Percentiles rank a stretch among this genome's conserved stretches.
Conservation (phyloP, 495 filamentous ascomycete species). For the Pseudomonodictys pantanalensis region DNA sequence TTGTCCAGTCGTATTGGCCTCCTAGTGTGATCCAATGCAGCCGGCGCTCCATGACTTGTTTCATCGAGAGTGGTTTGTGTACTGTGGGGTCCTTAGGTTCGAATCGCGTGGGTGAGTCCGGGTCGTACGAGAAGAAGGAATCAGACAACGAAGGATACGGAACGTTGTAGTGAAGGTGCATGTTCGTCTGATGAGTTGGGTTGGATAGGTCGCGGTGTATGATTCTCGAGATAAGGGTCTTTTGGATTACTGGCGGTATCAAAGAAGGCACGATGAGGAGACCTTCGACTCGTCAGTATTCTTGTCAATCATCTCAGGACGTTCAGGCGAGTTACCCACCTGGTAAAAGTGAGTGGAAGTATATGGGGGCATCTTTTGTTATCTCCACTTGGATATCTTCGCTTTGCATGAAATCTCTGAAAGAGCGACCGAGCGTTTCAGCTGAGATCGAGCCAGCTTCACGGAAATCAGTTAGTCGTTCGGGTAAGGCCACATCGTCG, state of each 20-base stretch:
- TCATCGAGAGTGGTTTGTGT: slow-evolving; percentile 67
- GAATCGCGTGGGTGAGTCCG: not conserved
- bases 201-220: slow-evolving; percentile 78
- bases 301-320: no score
- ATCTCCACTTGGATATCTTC: no score
- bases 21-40: slow-evolving; percentile 92
- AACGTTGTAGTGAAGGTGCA: slow-evolving; percentile 78
- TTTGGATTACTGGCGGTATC: slow-evolving; percentile 66
- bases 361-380: no score
- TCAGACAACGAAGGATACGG: slow-evolving; percentile 54
- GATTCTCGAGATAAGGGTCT: slow-evolving; percentile 61
- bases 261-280: slow-evolving; percentile 71
- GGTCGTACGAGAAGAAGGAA: slow-evolving; percentile 53
- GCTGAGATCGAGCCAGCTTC: no score
- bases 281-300: slow-evolving; percentile 48
- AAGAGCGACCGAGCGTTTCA: no score
- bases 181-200: slow-evolving; percentile 73
- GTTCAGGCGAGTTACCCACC: no score
- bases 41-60: slow-evolving; percentile 66
- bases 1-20: slow-evolving; percentile 92
- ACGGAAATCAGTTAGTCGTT: no score
- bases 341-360: no score
- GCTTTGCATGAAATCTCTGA: no score
- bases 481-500: no score
- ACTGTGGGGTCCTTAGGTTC: slow-evolving; percentile 64